Evolutionary conservation across 73 alveolate species (phyloP).

Genomic region (Paramecium caudatum): DNA sequence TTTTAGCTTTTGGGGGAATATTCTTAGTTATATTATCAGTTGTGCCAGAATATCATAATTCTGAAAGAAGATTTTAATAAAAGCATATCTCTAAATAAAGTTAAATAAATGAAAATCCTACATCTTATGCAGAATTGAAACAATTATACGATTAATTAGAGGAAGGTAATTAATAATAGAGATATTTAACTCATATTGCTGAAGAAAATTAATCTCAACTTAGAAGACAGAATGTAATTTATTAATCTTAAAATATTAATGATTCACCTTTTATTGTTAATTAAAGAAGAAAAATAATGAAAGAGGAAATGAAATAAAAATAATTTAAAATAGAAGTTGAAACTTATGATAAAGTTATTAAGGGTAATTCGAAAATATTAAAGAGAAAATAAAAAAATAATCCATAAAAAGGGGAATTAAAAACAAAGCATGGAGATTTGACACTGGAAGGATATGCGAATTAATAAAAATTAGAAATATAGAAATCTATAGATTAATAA

Average conservation of each 20-base stretch:
- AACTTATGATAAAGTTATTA: conserved; percentile 23
- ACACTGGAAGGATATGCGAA: conserved; percentile 24
- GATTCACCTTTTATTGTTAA: conserved; percentile 49
- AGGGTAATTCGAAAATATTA: background rate
- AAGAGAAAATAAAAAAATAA: background rate
- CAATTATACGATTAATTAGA: conserved; percentile 8
- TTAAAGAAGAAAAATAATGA: conserved; percentile 16
- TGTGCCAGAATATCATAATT: background rate
- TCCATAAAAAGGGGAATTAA: background rate
- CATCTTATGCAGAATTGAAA: conserved; percentile 18
- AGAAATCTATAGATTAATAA: background rate
- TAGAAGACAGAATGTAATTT: conserved; percentile 34
- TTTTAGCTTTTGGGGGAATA: background rate
- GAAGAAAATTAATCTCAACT: background rate
- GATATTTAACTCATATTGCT: conserved; percentile 10
- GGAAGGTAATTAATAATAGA: background rate
- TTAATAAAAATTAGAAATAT: background rate
- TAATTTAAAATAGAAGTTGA: conserved; percentile 38
- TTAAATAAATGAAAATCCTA: background rate
- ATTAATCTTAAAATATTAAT: background rate
- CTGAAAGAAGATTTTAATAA: background rate
- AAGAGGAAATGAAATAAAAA: conserved; percentile 44
- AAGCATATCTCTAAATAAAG: background rate
- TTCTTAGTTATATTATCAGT: background rate
- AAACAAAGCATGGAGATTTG: conserved; percentile 19